Percentiles rank a stretch among this genome's conserved stretches.
These are phyloP conservation scores for Groenewaldozyma tartarivorans DNA, from an alignment of 805 yeast species.

Conservation along the genomic window DNA sequence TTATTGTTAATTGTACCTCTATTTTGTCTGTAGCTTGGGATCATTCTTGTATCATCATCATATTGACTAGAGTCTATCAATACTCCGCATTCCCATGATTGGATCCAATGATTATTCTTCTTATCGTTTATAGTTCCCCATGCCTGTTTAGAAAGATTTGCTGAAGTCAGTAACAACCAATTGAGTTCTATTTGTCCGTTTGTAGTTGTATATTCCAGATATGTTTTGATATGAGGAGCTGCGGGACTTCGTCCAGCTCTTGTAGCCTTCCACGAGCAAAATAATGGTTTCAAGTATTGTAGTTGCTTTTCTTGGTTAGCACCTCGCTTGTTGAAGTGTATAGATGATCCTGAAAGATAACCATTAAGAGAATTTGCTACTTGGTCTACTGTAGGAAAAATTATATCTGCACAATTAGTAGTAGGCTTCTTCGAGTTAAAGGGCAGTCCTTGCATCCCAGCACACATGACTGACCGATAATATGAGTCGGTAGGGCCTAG, in stretches of 20 bases:
- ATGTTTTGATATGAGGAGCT: conserved; percentile 64
- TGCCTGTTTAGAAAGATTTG: conserved; percentile 67
- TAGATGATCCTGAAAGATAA: conserved; percentile 38
- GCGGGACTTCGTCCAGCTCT: conserved; percentile 26
- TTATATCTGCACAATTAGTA: conserved; percentile 16
- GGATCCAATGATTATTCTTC: conserved; percentile 22
- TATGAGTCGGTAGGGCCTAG: conserved; percentile 17
- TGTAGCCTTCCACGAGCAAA: conserved; percentile 37
- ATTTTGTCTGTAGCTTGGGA: not conserved
- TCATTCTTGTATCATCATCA: conserved; percentile 10
- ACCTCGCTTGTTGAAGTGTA: conserved; percentile 34
- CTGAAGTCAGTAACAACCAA: conserved; percentile 69
- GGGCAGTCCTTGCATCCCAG: conserved; percentile 7
- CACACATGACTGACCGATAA: conserved; percentile 12
- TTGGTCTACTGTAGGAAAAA: conserved; percentile 38
- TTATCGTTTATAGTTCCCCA: conserved; percentile 50
- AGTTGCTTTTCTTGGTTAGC: conserved; percentile 30
- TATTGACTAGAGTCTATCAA: conserved; percentile 30
- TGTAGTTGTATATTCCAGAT: conserved; percentile 23
- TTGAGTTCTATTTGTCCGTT: conserved; percentile 30
- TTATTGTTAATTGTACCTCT: conserved; percentile 31
- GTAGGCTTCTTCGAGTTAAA: not conserved
- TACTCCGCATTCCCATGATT: conserved; percentile 49
- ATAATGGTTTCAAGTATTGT: conserved; percentile 32
- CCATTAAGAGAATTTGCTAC: conserved; percentile 36